Percentiles rank a stretch among this genome's conserved stretches.
These are phyloP conservation scores for Mycena amicta DNA, from an alignment of 768 basidiomycete genomes.

Conservation along the genomic window DNA sequence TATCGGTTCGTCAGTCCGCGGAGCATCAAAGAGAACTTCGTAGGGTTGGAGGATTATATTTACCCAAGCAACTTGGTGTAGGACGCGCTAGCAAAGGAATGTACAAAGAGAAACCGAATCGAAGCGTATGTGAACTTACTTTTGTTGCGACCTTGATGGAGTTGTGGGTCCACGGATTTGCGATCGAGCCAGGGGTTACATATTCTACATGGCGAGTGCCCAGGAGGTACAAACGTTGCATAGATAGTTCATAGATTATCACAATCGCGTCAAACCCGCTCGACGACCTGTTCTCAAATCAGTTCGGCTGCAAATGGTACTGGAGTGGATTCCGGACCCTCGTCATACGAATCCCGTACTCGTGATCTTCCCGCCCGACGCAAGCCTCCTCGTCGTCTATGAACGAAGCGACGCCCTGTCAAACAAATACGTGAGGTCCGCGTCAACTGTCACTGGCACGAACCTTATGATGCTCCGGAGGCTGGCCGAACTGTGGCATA, in stretches of 20 bases:
- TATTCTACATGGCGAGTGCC: too few relatives aligned
- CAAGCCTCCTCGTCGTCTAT: neutral
- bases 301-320: neutral
- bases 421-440: too few relatives aligned
- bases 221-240: too few relatives aligned
- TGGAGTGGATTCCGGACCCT: neutral
- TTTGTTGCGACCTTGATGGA: too few relatives aligned
- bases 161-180: too few relatives aligned
- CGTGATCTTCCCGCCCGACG: neutral
- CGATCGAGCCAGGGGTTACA: too few relatives aligned
- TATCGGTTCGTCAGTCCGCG: conserved; percentile 84
- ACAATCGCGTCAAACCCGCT: neutral
- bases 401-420: neutral
- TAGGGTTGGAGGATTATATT: conserved; percentile 72
- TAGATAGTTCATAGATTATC: too few relatives aligned
- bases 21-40: conserved; percentile 97
- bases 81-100: neutral
- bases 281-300: neutral
- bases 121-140: too few relatives aligned
- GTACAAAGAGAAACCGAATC: too few relatives aligned
- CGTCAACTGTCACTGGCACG: too few relatives aligned
- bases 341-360: conserved; percentile 1
- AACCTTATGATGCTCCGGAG: neutral
- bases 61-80: conserved; percentile 85
- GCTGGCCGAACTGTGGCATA: neutral